Base-by-base conservation (phyloP, 331 rosid species). In the Rhamnella rubrinervis region DNA sequence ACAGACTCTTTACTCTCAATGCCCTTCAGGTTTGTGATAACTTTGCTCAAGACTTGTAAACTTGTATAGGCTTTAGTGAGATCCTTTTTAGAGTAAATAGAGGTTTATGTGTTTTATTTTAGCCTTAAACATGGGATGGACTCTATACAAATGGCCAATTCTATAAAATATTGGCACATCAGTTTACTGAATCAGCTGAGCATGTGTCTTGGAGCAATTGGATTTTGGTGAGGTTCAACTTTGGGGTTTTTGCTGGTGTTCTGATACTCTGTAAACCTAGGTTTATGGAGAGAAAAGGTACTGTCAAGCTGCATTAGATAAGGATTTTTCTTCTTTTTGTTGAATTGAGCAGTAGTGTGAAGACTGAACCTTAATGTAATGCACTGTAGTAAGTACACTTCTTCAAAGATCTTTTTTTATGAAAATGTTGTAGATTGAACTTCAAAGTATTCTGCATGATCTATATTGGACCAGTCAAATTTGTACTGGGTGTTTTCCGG, bases 251-350 rank as follows among this genome's bases (percentile, higher is more conserved):
- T 17, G 39, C 19, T 28, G n/a, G 16, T 44, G 49, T 31, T 51
- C 8, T 66, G 71, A 16, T 55, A 53, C 31, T 66, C 31, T 28
- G 71, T 19, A 66, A 19, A 53, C 61, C 7, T 52, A 65, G 70
- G 20, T 25, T 8, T 50, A 49, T 50, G 58, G 26, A 53, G 26
- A 10, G 23, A 26, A 47, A 10, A 1, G 20, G 51, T 49, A 25
- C 44, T 31, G 63, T 9, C 8, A 19, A 13, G 41, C 63, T 31
- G 63, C 41, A 28, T 59, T 14, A 8, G 63, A 31, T 26, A 44
- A 37, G 37, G 25, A 60, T 8, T 35, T 1, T 61, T 31, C 35
- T 1, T 18, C 25, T 37, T 61, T 37, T 38, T n/a, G 6, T 67
- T 20, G 51, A 41, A 51, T 52, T 19, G 61, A 39, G 52, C 15